Conservation (phyloP, 2,329 filamentous ascomycete genomes). For the Fusarium beomiforme region DNA sequence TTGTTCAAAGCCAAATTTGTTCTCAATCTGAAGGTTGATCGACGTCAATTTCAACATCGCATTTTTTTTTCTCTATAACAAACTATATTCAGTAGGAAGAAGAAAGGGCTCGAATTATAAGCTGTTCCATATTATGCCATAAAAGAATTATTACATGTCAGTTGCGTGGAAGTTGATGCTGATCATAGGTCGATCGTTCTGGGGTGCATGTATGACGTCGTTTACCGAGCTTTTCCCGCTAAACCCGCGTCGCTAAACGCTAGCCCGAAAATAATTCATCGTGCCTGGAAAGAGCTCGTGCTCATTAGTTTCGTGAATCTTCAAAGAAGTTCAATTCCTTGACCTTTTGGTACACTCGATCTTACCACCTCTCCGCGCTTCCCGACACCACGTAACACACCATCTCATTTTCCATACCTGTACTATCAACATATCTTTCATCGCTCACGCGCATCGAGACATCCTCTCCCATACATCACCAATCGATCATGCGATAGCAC, state of each 20-base stretch:
- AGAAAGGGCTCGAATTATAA: neutral
- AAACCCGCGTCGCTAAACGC: neutral
- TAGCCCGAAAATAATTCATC: conserved; percentile 21
- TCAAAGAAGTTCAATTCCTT: neutral
- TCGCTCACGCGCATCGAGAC: neutral
- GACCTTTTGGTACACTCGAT: fast-evolving
- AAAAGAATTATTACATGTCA: neutral
- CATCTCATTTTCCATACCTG: fast-evolving
- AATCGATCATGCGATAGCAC: conserved; percentile 41
- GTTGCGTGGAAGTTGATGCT: neutral
- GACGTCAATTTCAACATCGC: fast-evolving
- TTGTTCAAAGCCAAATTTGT: neutral
- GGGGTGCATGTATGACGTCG: conserved; percentile 25
- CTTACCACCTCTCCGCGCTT: neutral
- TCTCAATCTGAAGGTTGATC: neutral
- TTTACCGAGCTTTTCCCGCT: conserved; percentile 26
- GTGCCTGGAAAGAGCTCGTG: conserved; percentile 27
- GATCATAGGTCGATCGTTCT: conserved; percentile 6
- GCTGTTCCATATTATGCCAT: neutral
- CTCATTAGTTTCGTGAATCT: conserved; percentile 19
- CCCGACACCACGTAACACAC: fast-evolving
- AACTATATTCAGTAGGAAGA: fast-evolving
- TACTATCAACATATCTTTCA: fast-evolving
- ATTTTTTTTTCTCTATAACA: neutral
- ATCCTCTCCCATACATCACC: neutral